phyloP scores from a whole-genome alignment of 2,329 filamentous ascomycete species.

The Xylariaceae sp. region DNA sequence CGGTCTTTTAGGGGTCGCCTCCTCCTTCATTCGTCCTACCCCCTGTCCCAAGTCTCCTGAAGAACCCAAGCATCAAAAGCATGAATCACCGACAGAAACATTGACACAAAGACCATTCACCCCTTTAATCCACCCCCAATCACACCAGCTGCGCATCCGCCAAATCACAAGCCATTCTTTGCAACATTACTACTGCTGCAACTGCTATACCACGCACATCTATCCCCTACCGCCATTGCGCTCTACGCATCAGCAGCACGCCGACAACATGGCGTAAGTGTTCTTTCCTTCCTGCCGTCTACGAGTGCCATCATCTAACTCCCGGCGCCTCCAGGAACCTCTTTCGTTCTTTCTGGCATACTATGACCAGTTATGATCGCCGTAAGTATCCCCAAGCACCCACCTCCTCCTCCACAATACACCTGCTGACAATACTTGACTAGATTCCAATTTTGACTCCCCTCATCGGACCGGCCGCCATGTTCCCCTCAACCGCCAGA shows the following conservation, averaged over 20 bases:
- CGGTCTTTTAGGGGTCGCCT: not conserved
- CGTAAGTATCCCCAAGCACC: constrained; percentile 49
- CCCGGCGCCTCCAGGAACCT: constrained; percentile 42
- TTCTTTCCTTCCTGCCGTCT: constrained; percentile 2
- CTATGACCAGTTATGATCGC: constrained; percentile 70
- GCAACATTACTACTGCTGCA: too few relatives aligned
- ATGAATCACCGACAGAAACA: too few relatives aligned
- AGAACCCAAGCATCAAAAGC: too few relatives aligned
- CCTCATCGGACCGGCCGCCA: constrained; percentile 88
- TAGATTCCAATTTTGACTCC: constrained; percentile 91
- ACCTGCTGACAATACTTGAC: constrained; percentile 33
- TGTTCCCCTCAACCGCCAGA: constrained; percentile 78
- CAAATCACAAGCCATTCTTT: too few relatives aligned
- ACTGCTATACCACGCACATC: too few relatives aligned
- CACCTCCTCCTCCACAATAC: constrained; percentile 8
- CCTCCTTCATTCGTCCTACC: not conserved
- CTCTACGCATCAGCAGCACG: not conserved
- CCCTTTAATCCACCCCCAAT: too few relatives aligned
- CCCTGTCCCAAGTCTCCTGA: too few relatives aligned
- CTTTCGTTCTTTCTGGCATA: constrained; percentile 95
- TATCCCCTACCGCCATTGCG: not conserved
- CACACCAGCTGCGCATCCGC: too few relatives aligned
- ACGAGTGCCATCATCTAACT: constrained; percentile 16
- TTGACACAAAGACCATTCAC: too few relatives aligned
- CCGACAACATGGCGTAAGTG: constrained; percentile 27